These are phyloP conservation scores for Rubia peregrina DNA, from an alignment of 305 asterid species.

Conservation along the genomic window DNA sequence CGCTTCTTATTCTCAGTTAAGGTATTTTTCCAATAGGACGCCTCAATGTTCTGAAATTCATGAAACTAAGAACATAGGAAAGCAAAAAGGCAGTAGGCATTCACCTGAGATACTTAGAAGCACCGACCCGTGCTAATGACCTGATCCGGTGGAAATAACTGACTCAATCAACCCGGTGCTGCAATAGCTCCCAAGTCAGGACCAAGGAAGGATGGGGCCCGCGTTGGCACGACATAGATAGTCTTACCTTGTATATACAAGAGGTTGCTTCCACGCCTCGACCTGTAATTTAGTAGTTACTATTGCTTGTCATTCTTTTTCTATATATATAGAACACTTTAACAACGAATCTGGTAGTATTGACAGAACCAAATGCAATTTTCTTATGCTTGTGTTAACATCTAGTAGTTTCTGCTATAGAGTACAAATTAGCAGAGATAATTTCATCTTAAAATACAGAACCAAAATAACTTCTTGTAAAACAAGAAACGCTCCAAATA, in stretches of 20 bases:
- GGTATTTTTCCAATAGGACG: background rate
- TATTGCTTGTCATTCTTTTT: background rate
- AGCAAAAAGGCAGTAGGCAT: background rate
- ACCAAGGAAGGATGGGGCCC: background rate
- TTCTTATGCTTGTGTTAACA: background rate
- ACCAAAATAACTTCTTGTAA: background rate
- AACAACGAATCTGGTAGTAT: background rate
- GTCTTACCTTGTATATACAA: background rate
- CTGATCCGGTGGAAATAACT: background rate
- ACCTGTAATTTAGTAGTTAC: background rate
- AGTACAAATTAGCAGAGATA: background rate
- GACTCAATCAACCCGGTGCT: background rate
- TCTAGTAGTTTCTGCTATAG: background rate
- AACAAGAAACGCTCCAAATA: background rate
- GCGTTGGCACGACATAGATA: too few species aligned
- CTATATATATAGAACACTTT: background rate
- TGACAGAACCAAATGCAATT: background rate
- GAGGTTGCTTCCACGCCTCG: background rate
- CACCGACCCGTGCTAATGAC: background rate
- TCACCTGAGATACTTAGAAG: constrained; percentile 5
- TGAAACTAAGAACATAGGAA: constrained; percentile 5
- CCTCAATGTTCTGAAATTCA: background rate
- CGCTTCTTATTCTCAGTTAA: background rate
- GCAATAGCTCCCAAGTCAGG: too few species aligned
- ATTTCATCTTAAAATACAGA: too few species aligned